Evolutionary conservation across 2,329 filamentous ascomycete species (phyloP).

Genomic region (Huntiella savannae): DNA sequence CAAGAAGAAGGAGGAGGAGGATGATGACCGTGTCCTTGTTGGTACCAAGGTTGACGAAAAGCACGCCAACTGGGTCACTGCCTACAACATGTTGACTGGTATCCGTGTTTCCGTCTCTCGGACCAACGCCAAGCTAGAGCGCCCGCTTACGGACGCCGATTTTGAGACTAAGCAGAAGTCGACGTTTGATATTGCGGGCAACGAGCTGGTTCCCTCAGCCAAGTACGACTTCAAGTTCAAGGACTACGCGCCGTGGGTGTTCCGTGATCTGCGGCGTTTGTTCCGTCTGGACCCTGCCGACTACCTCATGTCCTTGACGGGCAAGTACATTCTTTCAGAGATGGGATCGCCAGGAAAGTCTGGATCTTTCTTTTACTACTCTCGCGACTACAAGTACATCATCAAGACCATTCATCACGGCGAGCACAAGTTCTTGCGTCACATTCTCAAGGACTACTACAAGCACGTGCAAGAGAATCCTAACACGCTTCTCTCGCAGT

Average conservation of each 20-base stretch:
- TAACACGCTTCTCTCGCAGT: slow-evolving; percentile 91
- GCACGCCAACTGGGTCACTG: slow-evolving; percentile 92
- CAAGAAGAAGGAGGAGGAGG: slow-evolving; percentile 64
- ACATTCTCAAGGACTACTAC: slow-evolving; percentile 81
- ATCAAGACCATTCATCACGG: slow-evolving; percentile 98
- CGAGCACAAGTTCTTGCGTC: slow-evolving; percentile 74
- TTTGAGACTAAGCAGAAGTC: slow-evolving; percentile 94
- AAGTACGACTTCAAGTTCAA: slow-evolving; percentile 99
- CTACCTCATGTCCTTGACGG: slow-evolving; percentile 93
- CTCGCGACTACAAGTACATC: slow-evolving; percentile 98
- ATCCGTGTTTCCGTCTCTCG: slow-evolving; percentile 93
- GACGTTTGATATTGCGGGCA: slow-evolving; percentile 78
- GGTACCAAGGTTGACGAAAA: slow-evolving; percentile 96
- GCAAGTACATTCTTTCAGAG: slow-evolving; percentile 96
- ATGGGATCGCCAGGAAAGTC: slow-evolving; percentile 94
- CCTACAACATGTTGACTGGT: slow-evolving; percentile 98
- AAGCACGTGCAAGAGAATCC: slow-evolving; percentile 81
- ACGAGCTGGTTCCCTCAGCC: slow-evolving; percentile 89
- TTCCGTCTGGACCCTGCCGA: slow-evolving; percentile 92
- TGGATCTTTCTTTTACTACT: slow-evolving; percentile 99
- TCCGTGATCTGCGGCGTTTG: slow-evolving; percentile 69
- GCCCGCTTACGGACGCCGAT: slow-evolving; percentile 73
- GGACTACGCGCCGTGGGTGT: slow-evolving; percentile 99
- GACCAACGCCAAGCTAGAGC: slow-evolving; percentile 91
- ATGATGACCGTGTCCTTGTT: slow-evolving; percentile 85